Conservation (phyloP, 768 basidiomycete species). For the Suillus subalutaceus region DNA sequence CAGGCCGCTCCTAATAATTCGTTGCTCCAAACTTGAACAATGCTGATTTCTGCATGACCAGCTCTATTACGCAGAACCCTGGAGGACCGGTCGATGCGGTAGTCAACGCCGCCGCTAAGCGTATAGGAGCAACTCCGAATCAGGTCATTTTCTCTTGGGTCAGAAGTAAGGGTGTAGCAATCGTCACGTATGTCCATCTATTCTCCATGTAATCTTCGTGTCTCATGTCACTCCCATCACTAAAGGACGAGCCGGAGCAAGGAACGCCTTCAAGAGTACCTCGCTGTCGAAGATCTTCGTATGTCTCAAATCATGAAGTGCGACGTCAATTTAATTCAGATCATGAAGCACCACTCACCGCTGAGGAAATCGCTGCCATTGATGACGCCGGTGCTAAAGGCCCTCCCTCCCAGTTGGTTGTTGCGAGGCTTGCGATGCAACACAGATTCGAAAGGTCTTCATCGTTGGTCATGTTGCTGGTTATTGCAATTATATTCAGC, state of each 20-base stretch:
- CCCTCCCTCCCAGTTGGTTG: constrained; percentile 22
- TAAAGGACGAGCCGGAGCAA: constrained; percentile 61
- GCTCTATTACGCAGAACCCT: constrained; percentile 60
- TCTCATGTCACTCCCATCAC: constrained; percentile 7
- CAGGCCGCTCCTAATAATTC: constrained; percentile 30
- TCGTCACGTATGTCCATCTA: constrained; percentile 55
- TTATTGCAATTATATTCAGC: background rate
- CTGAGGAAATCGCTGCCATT: constrained; percentile 62
- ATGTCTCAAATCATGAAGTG: constrained; percentile 15
- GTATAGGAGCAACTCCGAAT: constrained; percentile 56
- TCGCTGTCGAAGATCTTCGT: constrained; percentile 64
- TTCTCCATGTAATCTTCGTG: background rate
- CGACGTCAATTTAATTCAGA: background rate
- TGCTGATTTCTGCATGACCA: constrained; percentile 19
- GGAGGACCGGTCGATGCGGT: constrained; percentile 68
- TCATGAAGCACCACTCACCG: constrained; percentile 50
- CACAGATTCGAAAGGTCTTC: background rate
- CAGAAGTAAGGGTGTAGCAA: constrained; percentile 62
- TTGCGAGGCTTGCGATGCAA: background rate
- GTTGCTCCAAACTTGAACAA: constrained; percentile 7
- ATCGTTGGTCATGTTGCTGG: background rate
- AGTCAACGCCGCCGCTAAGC: constrained; percentile 52
- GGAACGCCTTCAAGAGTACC: constrained; percentile 66
- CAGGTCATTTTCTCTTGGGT: constrained; percentile 77
- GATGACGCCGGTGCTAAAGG: constrained; percentile 63